These are phyloP conservation scores for Lanmaoa pseudosensibilis DNA, from an alignment of 768 basidiomycete species.

Conservation along the genomic window DNA sequence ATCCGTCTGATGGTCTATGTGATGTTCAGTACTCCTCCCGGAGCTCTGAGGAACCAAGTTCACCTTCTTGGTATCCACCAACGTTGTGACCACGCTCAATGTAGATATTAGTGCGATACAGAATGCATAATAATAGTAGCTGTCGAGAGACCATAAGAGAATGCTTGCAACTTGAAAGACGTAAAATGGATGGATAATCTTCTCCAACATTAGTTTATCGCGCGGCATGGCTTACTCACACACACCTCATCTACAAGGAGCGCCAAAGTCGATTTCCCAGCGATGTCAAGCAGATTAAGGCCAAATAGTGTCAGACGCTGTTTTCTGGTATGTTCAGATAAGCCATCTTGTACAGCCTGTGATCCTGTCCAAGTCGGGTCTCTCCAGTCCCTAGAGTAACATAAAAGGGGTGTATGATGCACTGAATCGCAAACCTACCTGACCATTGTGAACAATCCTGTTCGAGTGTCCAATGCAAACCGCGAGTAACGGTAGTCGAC, in stretches of 20 bases:
- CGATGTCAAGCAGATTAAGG: slow-evolving; percentile 84
- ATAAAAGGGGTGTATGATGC: slow-evolving; percentile 3
- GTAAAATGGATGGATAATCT: slow-evolving; percentile 97
- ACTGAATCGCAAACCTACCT: slow-evolving; percentile 47
- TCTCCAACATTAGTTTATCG: slow-evolving; percentile 4
- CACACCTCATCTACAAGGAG: slow-evolving; percentile 88
- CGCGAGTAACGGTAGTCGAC: slow-evolving; percentile 93
- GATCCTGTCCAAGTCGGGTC: slow-evolving; percentile 71
- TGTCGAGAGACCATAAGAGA: slow-evolving; percentile 88
- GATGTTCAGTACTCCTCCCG: slow-evolving; percentile 4
- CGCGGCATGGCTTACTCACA: not conserved
- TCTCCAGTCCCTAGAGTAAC: slow-evolving; percentile 75
- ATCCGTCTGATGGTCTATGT: slow-evolving; percentile 84
- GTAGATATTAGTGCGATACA: slow-evolving; percentile 92
- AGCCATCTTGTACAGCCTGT: slow-evolving; percentile 62
- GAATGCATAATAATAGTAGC: slow-evolving; percentile 97
- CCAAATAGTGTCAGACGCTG: slow-evolving; percentile 81
- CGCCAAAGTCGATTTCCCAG: slow-evolving; percentile 74
- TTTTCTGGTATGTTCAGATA: slow-evolving; percentile 50
- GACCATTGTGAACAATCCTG: slow-evolving; percentile 78
- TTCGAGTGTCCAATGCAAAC: slow-evolving; percentile 82
- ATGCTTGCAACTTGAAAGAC: slow-evolving; percentile 98
- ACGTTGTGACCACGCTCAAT: slow-evolving; percentile 78
- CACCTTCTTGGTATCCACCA: slow-evolving; percentile 91
- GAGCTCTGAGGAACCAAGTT: slow-evolving; percentile 12